Evolutionary conservation across 2,329 filamentous ascomycete species (phyloP).

Genomic region (Xylaria sp.): DNA sequence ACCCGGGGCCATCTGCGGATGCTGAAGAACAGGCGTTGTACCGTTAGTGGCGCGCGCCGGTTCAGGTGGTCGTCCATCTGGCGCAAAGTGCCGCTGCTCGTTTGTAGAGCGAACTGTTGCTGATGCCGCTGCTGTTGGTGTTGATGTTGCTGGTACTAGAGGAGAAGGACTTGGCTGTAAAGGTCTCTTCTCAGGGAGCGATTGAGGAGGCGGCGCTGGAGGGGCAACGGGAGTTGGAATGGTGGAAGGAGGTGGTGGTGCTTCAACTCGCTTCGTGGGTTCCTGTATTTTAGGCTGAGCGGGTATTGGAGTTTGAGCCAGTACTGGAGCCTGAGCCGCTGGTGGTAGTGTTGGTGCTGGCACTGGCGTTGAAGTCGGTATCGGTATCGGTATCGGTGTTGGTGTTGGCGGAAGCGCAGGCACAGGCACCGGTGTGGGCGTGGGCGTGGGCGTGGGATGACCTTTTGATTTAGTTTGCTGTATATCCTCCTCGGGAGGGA

Average conservation of each 20-base stretch:
- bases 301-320: slow-evolving; percentile 18
- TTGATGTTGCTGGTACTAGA: slow-evolving; percentile 30
- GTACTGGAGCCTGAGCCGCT: neutral
- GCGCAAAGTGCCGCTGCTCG: slow-evolving; percentile 43
- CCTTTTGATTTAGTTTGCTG: slow-evolving; percentile 38
- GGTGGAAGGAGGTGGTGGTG: slow-evolving; percentile 24
- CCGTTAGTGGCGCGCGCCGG: slow-evolving; percentile 37
- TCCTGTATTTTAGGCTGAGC: slow-evolving; percentile 37
- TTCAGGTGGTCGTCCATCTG: slow-evolving; percentile 44
- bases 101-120: slow-evolving; percentile 35
- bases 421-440: neutral
- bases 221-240: slow-evolving; percentile 8
- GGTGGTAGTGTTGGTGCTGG: neutral
- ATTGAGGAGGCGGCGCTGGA: slow-evolving; percentile 39
- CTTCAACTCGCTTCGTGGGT: slow-evolving; percentile 35
- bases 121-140: slow-evolving; percentile 26
- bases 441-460: slow-evolving; percentile 38
- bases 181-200: slow-evolving; percentile 41
- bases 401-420: slow-evolving; percentile 12
- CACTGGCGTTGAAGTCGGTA: neutral
- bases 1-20: slow-evolving; percentile 51
- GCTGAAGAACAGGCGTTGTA: slow-evolving; percentile 53
- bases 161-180: slow-evolving; percentile 44
- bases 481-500: slow-evolving; percentile 33
- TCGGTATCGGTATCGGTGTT: neutral